phyloP scores from a whole-genome alignment of 208 protist genomes.

The Naegleria fowleri region DNA sequence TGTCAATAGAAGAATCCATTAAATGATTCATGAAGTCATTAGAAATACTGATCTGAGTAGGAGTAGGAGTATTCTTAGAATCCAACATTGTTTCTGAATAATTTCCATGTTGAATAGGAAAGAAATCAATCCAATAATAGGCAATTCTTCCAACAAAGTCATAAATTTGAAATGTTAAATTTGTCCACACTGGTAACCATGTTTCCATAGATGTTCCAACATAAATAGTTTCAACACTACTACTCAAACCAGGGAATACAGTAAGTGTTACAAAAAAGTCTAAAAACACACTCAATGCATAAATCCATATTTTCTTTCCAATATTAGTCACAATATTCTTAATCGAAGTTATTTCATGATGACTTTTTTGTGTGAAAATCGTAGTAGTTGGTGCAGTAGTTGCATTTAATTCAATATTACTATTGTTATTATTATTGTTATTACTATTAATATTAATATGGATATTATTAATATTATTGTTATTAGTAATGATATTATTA shows the following conservation, averaged over 20 bases:
- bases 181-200: background rate
- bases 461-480: no score
- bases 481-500: no score
- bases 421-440: no score
- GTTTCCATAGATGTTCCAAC: background rate
- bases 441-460: no score
- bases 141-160: slow-evolving; percentile 19
- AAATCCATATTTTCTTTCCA: background rate
- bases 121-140: background rate
- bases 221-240: background rate
- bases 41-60: no score
- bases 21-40: no score
- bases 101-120: background rate
- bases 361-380: background rate
- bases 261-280: background rate
- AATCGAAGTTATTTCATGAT: background rate
- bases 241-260: slow-evolving; percentile 17
- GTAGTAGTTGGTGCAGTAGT: no score
- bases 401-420: no score
- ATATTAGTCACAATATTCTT: background rate
- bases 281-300: background rate
- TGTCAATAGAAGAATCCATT: no score
- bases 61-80: no score
- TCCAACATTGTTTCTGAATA: no score
- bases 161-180: background rate